A percentile compares a stretch with the other conserved stretches of the same genome.
These are phyloP conservation scores for Fusarium paranaense DNA, from an alignment of 2,329 filamentous ascomycete genomes.

Conservation along the genomic window DNA sequence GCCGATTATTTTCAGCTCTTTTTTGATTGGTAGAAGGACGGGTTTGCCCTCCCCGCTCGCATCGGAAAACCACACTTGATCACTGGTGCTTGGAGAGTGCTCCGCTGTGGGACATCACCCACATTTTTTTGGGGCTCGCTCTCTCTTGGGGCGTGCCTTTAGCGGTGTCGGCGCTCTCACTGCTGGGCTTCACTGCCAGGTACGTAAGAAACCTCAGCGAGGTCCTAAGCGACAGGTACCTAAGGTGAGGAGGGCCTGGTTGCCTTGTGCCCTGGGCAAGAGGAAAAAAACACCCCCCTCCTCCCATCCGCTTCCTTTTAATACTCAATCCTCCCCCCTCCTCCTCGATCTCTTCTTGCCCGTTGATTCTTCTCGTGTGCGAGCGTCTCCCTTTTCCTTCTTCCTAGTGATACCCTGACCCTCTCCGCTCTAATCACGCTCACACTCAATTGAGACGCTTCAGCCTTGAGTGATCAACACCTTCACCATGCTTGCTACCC, in stretches of 20 bases:
- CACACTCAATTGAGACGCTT: constrained; percentile 35
- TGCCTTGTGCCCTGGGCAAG: constrained; percentile 7
- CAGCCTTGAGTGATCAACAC: constrained; percentile 26
- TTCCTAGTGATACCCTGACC: constrained; percentile 43
- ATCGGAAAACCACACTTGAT: constrained; percentile 7
- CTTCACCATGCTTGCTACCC: constrained; percentile 74
- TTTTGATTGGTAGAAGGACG: constrained; percentile 23
- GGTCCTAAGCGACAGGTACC: not conserved
- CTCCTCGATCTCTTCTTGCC: constrained; percentile 12
- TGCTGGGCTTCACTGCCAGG: not conserved
- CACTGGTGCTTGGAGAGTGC: constrained; percentile 1
- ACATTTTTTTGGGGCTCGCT: constrained; percentile 26
- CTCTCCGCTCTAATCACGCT: constrained; percentile 35
- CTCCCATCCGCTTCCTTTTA: constrained; percentile 45
- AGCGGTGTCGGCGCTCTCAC: not conserved
- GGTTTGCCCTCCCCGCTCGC: constrained; percentile 11
- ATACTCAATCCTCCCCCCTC: constrained; percentile 40
- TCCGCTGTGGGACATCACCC: constrained; percentile 14
- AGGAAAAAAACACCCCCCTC: constrained; percentile 44
- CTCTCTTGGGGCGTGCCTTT: constrained; percentile 9
- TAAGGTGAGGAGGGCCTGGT: not conserved
- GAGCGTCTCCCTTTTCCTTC: constrained; percentile 40
- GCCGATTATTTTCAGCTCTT: constrained; percentile 45
- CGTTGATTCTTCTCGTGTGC: constrained; percentile 28
- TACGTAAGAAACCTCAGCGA: not conserved